Evolutionary conservation across 192 early-diverging fungal genomes (phyloP), one percentile per base, ranked within the genome.

Genomic region (Rhizophagus sp.): DNA sequence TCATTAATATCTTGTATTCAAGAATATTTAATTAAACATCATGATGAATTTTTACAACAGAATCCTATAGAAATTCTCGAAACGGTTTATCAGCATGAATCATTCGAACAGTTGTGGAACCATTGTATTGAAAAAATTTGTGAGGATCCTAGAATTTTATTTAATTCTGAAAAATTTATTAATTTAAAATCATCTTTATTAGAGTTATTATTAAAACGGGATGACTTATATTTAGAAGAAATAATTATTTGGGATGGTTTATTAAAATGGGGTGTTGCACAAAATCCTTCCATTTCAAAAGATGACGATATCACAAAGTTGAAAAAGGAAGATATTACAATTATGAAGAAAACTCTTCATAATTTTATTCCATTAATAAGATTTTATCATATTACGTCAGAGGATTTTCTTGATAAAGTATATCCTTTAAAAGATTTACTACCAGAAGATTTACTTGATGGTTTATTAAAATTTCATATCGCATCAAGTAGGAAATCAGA

Each of bases 341-440:
- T 33, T 25, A 25, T 66, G 65, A 19, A 17, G 17, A 57, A 13
- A 57, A 57, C 50, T 6, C 50, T 57, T 57, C 25, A 66, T 13
- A 57, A 13, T 5, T 57, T 19, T 57, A 17, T 57, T 19, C 50
- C 50, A 19, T 19, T 57, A 57, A 19, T 57, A 15, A 57, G 50
- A 57, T 17, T 57, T 17, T 19, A 57, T 57, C 17, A 57, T 57
- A 57, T 57, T 19, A 22, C 50, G 3, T 30, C 65, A 33, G 65
- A 66, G 30, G 65, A 66, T 66, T 66, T 33, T 66, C 65, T 17
- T 30, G 65, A 66, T 22, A 67, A 27, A 67, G 65, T 67, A 34
- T 17, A 22, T 25, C 65, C 65, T 33, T 67, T 33, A 5, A 27
- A 27, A 67, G 22, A 67, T 12, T 33, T 67, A 15, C 1, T 67